Evolutionary conservation across 768 basidiomycete species (phyloP), one percentile per base, ranked within the genome.

Genomic region (Saitozyma sp.): DNA sequence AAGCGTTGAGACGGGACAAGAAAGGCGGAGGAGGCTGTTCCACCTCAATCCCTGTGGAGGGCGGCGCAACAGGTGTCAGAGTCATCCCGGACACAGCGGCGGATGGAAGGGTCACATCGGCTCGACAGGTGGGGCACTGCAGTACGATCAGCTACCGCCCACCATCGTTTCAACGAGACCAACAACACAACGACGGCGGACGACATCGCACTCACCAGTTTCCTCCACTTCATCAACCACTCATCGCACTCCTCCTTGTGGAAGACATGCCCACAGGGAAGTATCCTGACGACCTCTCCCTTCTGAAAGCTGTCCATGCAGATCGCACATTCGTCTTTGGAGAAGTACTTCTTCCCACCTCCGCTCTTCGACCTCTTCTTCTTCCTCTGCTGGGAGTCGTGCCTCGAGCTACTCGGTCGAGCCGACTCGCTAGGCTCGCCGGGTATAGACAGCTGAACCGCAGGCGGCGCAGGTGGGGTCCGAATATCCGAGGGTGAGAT

Each of bases 251-350:
- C 95, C 42, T 88, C 79, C 54, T 91, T 84, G 80, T 98, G 95
- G 81, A 96, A 98, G 58, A 98, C 87, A 77, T 98, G 95, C 52
- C 90, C 89, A 73, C 95, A 98, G 1, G 95, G 95, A 46, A 97
- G 77, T 56, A 94, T 90, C 69, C 94, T 86, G 49, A 97, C 91
- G 70, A 86, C 85, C 76, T 98, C 95, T 3, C 93, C 93, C 73
- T 87, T 87, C 46, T 82, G 86, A 70, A 97, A 98, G 65, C 88
- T 86, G 62, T 85, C 89, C 59, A 98, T 83, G 77, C 95, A 98
- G 58, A 98, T 97, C 41, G 92, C 90, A 73, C 94, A 98, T 77
- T 98, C 92, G 57, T 84, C 75, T 72, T 93, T 91, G 3, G 84
- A 79, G 75, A 89, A 89, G 66, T 90, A 93, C 88, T 91, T 61